These are phyloP conservation scores for Ogataea ramenticola DNA, from an alignment of 805 yeast species.

Conservation along the genomic window DNA sequence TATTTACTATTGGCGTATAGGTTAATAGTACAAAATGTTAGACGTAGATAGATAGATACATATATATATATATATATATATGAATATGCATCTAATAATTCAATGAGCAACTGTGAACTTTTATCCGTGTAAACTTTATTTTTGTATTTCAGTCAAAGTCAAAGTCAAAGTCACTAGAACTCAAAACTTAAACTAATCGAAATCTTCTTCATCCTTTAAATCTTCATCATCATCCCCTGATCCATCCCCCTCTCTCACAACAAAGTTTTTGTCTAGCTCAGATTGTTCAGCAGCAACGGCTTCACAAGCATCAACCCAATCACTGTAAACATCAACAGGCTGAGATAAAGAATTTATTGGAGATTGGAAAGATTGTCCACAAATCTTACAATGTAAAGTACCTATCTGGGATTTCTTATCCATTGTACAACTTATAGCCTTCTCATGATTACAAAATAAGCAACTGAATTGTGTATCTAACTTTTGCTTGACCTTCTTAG, in stretches of 20 bases:
- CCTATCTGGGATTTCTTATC: constrained; percentile 87
- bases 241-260: constrained; percentile 27
- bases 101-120: too few relatives aligned
- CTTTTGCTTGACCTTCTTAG: constrained; percentile 66
- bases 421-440: constrained; percentile 78
- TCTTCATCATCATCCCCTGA: constrained; percentile 22
- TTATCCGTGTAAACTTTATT: too few relatives aligned
- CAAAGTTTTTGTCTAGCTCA: constrained; percentile 13
- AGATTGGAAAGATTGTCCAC: constrained; percentile 91
- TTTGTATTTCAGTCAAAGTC: too few relatives aligned
- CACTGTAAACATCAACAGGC: constrained; percentile 92
- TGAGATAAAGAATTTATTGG: constrained; percentile 77
- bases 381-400: constrained; percentile 77
- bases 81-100: too few relatives aligned
- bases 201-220: constrained; percentile 11
- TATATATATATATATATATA: too few relatives aligned
- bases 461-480: constrained; percentile 83
- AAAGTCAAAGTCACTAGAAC: too few relatives aligned
- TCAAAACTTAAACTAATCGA: constrained; percentile 5
- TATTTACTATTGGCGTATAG: background rate
- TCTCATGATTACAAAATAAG: constrained; percentile 92
- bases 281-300: constrained; percentile 66
- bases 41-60: too few relatives aligned
- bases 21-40: background rate
- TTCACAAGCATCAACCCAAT: constrained; percentile 97